phyloP scores from a whole-genome alignment of 495 filamentous ascomycete genomes.

The Hypoxylon fuscum region DNA sequence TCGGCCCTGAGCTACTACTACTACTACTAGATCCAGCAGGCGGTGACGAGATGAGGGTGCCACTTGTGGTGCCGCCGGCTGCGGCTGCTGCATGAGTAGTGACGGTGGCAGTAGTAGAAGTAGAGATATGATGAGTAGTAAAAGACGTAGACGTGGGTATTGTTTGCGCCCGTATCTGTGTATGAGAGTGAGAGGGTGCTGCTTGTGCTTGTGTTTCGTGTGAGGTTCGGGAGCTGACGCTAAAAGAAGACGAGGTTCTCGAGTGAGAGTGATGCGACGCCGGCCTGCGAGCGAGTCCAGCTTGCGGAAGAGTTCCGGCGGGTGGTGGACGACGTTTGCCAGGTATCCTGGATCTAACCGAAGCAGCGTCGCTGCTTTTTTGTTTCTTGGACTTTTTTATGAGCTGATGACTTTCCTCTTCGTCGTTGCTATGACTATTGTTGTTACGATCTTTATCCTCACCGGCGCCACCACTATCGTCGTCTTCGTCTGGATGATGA shows the following conservation, averaged over 20 bases:
- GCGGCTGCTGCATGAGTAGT: conserved; percentile 17
- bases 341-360: conserved; percentile 36
- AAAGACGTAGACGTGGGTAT: not conserved
- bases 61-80: conserved; percentile 19
- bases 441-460: conserved; percentile 19
- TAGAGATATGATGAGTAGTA: not conserved
- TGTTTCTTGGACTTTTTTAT: conserved; percentile 47
- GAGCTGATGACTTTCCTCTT: conserved; percentile 9
- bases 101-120: no score
- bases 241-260: conserved; percentile 37
- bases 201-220: conserved; percentile 33
- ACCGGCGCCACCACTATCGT: conserved; percentile 3
- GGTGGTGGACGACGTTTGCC: conserved; percentile 44
- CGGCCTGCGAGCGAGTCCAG: conserved; percentile 29
- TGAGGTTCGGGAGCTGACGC: conserved; percentile 33
- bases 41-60: conserved; percentile 34
- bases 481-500: conserved; percentile 2
- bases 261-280: conserved; percentile 35
- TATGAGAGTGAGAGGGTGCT: conserved; percentile 3
- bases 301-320: conserved; percentile 35
- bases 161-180: conserved; percentile 12
- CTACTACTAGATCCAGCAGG: conserved; percentile 13
- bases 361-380: conserved; percentile 44
- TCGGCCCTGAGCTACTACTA: conserved; percentile 5
- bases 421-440: conserved; percentile 15